phyloP scores from a whole-genome alignment of 768 basidiomycete genomes.

The Exidia glandulosa region DNA sequence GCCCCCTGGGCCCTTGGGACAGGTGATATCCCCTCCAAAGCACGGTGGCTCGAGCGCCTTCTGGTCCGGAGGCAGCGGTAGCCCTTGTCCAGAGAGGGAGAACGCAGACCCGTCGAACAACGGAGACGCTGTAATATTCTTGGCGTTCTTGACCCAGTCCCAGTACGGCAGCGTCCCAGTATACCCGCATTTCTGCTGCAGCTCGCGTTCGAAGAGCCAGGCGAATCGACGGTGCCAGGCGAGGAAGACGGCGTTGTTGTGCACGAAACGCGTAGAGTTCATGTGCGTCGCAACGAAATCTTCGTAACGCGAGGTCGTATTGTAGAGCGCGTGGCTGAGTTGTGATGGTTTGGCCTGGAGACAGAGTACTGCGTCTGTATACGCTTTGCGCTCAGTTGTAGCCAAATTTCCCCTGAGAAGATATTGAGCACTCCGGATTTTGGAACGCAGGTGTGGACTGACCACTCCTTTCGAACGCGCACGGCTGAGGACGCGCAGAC shows the following conservation, averaged over 20 bases:
- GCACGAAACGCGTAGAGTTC: not conserved
- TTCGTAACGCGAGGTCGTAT: not conserved
- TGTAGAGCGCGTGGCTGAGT: not conserved
- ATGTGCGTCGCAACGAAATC: not conserved
- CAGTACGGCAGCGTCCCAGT: conserved; percentile 18
- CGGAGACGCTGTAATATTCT: not conserved
- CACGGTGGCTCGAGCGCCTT: not conserved
- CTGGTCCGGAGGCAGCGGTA: not conserved
- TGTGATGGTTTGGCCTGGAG: not conserved
- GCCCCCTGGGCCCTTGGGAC: not conserved
- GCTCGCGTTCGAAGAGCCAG: conserved; percentile 13
- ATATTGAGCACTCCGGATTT: not conserved
- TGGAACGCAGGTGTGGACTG: not conserved
- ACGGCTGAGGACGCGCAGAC: no score
- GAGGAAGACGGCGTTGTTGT: conserved; percentile 18
- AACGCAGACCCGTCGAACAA: not conserved
- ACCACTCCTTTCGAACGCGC: not conserved
- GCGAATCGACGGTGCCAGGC: conserved; percentile 23
- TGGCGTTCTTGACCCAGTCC: conserved; percentile 9
- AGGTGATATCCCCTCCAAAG: not conserved
- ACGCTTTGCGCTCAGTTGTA: not conserved
- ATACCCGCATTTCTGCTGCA: conserved; percentile 18
- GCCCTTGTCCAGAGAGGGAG: not conserved
- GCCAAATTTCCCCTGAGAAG: not conserved
- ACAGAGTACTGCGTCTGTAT: not conserved